phyloP scores from a whole-genome alignment of 2,329 filamentous ascomycete genomes.

The Aspergillus intermedius region DNA sequence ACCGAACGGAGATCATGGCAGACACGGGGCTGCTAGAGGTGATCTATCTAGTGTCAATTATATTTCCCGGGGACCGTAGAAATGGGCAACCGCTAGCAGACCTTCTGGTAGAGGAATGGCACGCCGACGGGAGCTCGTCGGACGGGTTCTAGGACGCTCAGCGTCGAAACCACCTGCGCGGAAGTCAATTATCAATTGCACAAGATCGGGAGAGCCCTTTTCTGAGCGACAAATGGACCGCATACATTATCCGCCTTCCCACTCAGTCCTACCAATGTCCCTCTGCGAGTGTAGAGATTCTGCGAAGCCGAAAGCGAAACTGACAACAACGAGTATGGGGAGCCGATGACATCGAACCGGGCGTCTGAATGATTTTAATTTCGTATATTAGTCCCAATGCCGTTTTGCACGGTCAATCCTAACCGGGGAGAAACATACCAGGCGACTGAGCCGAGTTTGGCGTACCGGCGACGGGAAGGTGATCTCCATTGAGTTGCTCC shows the following conservation, averaged over 20 bases:
- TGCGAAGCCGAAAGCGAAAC: constrained; percentile 90
- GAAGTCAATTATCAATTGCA: constrained; percentile 2
- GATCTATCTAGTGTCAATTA: constrained; percentile 46
- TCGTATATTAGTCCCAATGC: constrained; percentile 2
- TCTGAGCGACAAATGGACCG: background rate
- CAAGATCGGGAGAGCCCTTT: background rate
- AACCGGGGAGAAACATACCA: constrained; percentile 23
- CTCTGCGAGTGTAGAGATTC: constrained; percentile 83
- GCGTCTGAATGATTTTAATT: constrained; percentile 58
- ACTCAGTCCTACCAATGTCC: constrained; percentile 81
- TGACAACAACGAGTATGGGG: constrained; percentile 87
- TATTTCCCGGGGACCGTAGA: background rate
- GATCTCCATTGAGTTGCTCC: constrained; percentile 32
- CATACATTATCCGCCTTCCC: constrained; percentile 85
- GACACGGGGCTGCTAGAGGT: constrained; percentile 82
- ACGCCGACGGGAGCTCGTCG: constrained; percentile 73
- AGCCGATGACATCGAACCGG: constrained; percentile 85
- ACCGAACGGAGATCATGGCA: constrained; percentile 81
- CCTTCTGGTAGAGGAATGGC: constrained; percentile 86
- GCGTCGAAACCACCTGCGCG: constrained; percentile 71
- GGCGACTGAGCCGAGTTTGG: constrained; percentile 36
- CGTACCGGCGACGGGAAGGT: constrained; percentile 32
- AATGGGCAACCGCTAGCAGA: constrained; percentile 12
- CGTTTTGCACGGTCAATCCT: background rate
- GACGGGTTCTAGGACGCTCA: constrained; percentile 80